These are phyloP conservation scores for Ceratocystis papillata DNA, from an alignment of 2,329 filamentous ascomycete genomes.

Conservation along the genomic window DNA sequence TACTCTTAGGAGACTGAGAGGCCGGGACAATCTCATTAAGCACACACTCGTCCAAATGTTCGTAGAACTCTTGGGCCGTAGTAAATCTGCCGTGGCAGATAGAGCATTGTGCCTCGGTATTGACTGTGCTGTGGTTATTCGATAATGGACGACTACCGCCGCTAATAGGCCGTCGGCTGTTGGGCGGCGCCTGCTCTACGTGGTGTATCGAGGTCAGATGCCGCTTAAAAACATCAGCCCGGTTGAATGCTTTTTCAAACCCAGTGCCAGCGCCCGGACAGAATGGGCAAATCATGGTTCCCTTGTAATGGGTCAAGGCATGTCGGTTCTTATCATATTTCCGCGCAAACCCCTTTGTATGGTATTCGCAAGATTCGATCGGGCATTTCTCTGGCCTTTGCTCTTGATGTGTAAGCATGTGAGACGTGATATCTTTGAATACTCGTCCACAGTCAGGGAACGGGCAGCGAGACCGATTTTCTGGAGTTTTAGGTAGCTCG, in stretches of 20 bases:
- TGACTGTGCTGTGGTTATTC: constrained; percentile 23
- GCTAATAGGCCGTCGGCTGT: constrained; percentile 63
- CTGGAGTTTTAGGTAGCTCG: constrained; percentile 29
- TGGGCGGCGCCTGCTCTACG: constrained; percentile 87
- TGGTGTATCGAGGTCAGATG: constrained; percentile 88
- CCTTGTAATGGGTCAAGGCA: constrained; percentile 92
- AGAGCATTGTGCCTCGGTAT: constrained; percentile 60
- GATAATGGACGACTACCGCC: constrained; percentile 23
- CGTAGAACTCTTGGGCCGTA: constrained; percentile 92
- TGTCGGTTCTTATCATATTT: constrained; percentile 99
- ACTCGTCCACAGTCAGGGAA: constrained; percentile 48
- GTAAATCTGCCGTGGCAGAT: constrained; percentile 72
- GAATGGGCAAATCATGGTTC: constrained; percentile 95
- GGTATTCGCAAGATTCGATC: constrained; percentile 85
- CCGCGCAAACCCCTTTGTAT: constrained; percentile 83
- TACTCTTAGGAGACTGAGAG: constrained; percentile 12
- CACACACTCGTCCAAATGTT: constrained; percentile 69
- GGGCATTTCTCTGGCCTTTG: constrained; percentile 94
- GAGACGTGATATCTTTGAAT: constrained; percentile 61
- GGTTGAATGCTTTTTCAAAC: constrained; percentile 89
- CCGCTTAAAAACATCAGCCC: constrained; percentile 93
- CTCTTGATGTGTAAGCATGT: constrained; percentile 92
- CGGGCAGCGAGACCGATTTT: constrained; percentile 42
- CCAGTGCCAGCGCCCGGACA: constrained; percentile 80
- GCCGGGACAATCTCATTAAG: constrained; percentile 46